These are phyloP conservation scores for Phytophthora sp. DNA, from an alignment of 352 stramenopile genomes.

Conservation along the genomic window DNA sequence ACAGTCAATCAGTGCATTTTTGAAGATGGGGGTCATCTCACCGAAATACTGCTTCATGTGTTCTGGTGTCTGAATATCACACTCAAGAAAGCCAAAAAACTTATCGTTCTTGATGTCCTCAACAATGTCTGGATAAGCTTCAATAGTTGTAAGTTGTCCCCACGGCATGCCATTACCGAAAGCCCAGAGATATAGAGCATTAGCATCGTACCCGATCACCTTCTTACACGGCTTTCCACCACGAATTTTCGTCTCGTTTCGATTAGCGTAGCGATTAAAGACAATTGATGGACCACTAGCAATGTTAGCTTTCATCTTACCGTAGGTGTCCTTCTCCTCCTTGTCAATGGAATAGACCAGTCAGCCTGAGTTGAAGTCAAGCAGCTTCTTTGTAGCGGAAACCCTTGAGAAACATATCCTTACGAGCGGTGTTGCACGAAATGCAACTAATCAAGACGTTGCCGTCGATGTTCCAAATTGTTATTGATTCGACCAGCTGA, in stretches of 20 bases:
- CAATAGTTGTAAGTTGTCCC: conserved; percentile 18
- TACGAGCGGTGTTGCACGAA: background rate
- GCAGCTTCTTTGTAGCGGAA: background rate
- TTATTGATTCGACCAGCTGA: conserved; percentile 25
- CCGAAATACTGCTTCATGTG: conserved; percentile 39
- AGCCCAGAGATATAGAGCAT: conserved; percentile 24
- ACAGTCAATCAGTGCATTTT: conserved; percentile 16
- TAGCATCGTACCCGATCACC: conserved; percentile 34
- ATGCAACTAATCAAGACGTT: background rate
- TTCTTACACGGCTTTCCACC: conserved; percentile 24
- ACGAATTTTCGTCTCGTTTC: conserved; percentile 13
- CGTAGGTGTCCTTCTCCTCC: conserved; percentile 19
- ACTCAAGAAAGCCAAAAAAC: conserved; percentile 43
- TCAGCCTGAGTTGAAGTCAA: background rate
- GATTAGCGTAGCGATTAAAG: conserved; percentile 23
- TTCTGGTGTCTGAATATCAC: conserved; percentile 42
- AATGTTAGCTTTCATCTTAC: conserved; percentile 31
- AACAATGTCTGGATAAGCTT: conserved; percentile 30
- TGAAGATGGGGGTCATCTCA: conserved; percentile 39
- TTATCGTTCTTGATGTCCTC: conserved; percentile 41
- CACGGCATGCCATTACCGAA: conserved; percentile 37
- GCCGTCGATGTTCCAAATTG: conserved; percentile 10
- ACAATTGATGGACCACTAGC: conserved; percentile 25
- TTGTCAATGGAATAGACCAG: conserved; percentile 25
- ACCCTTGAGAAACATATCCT: background rate